Percentiles rank a stretch among this genome's conserved stretches.
phyloP scores from a whole-genome alignment of 2,329 filamentous ascomycete species.

The Macroventuria anomochaeta region DNA sequence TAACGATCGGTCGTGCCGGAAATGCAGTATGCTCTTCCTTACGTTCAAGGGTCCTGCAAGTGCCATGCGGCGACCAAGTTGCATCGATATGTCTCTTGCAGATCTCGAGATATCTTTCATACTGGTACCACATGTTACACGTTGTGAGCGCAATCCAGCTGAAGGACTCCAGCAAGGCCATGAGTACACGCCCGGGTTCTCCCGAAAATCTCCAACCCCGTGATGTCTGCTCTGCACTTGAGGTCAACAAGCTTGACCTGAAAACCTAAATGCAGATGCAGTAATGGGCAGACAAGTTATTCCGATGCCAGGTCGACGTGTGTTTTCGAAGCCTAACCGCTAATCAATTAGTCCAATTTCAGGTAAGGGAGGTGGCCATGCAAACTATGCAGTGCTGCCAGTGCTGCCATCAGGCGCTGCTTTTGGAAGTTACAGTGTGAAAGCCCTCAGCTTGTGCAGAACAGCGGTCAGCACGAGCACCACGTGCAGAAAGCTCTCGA shows the following conservation, averaged over 20 bases:
- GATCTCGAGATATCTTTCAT: neutral
- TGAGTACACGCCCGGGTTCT: neutral
- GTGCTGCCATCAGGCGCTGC: too few relatives aligned
- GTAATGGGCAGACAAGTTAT: neutral
- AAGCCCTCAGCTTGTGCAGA: constrained; percentile 9
- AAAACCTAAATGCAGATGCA: neutral
- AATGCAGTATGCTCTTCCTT: neutral
- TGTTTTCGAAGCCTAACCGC: too few relatives aligned
- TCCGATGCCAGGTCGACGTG: neutral
- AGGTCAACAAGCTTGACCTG: too few relatives aligned
- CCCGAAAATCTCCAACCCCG: neutral
- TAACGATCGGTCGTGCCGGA: neutral
- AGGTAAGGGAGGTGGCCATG: neutral
- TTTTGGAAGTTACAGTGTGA: constrained; percentile 3
- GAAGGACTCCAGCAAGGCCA: neutral
- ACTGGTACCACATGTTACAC: neutral
- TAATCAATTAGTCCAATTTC: neutral
- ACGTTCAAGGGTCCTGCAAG: neutral
- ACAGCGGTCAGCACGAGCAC: constrained; percentile 13
- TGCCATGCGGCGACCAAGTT: neutral
- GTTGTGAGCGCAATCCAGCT: neutral
- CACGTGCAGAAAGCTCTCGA: neutral
- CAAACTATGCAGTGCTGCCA: constrained; percentile 4
- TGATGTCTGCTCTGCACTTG: neutral
- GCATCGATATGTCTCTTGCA: neutral